These are phyloP conservation scores for Penicillium thymicola DNA, from an alignment of 2,329 filamentous ascomycete species.

Conservation along the genomic window DNA sequence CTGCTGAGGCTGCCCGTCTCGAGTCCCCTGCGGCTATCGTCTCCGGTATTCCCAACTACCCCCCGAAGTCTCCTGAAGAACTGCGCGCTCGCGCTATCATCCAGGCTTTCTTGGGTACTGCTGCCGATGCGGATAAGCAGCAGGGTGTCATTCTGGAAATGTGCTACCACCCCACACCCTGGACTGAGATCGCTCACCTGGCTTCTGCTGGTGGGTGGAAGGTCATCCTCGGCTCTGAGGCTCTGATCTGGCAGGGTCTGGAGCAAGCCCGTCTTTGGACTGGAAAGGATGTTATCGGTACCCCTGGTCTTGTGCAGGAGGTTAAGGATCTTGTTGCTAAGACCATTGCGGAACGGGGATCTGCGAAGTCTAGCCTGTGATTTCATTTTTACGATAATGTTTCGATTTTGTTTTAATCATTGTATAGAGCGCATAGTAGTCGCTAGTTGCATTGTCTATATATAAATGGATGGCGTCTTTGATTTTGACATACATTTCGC, in stretches of 20 bases:
- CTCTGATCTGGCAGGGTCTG: slow-evolving; percentile 72
- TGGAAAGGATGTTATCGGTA: slow-evolving; percentile 54
- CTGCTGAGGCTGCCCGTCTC: slow-evolving; percentile 58
- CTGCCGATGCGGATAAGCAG: slow-evolving; percentile 31
- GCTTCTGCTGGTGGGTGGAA: slow-evolving; percentile 64
- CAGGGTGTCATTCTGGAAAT: slow-evolving; percentile 74
- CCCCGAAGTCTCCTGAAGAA: slow-evolving; percentile 65
- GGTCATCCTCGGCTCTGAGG: slow-evolving; percentile 72
- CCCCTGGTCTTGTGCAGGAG: slow-evolving; percentile 54
- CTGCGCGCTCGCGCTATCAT: slow-evolving; percentile 55
- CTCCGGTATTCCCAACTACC: slow-evolving; percentile 71
- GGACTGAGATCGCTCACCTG: slow-evolving; percentile 63
- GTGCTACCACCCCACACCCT: slow-evolving; percentile 74
- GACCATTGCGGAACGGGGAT: slow-evolving; percentile 43
- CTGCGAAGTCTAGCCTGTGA: slow-evolving; percentile 29
- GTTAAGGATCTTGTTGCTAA: slow-evolving; percentile 54
- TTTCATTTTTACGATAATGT: slow-evolving; percentile 1
- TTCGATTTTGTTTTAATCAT: slow-evolving; percentile 15
- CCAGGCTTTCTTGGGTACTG: slow-evolving; percentile 33
- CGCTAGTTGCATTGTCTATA: slow-evolving; percentile 22
- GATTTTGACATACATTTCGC: slow-evolving; percentile 13
- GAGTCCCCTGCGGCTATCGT: slow-evolving; percentile 65
- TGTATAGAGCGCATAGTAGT: slow-evolving; percentile 24
- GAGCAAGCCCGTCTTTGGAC: slow-evolving; percentile 66
- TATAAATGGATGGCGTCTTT: slow-evolving; percentile 15